These are phyloP conservation scores for Aspergillus sp. DNA, from an alignment of 2,329 filamentous ascomycete species.

Conservation along the genomic window DNA sequence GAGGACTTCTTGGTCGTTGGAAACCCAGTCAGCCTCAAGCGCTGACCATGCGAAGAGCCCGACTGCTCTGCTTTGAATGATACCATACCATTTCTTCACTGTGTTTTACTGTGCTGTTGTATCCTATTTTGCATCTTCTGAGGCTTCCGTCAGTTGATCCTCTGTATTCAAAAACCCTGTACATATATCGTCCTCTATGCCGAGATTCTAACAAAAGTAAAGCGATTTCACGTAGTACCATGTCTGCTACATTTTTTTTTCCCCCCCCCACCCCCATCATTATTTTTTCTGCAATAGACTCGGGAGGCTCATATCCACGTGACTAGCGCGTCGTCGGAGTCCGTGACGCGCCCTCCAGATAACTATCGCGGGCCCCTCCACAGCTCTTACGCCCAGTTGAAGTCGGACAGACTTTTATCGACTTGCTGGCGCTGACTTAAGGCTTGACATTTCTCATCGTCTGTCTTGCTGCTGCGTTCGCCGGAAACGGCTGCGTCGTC, in stretches of 20 bases:
- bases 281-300: no score
- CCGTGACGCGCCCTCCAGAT: conserved; percentile 12
- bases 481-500: conserved; percentile 18
- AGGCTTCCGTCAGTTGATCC: no score
- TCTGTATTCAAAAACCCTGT: not conserved
- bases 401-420: not conserved
- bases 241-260: not conserved
- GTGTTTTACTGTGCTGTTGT: not conserved
- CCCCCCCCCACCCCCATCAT: no score
- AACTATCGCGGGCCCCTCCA: conserved; percentile 16
- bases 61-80: not conserved
- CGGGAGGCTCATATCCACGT: conserved; percentile 13
- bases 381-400: conserved; percentile 5
- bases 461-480: conserved; percentile 14
- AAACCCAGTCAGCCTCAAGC: conserved; percentile 12
- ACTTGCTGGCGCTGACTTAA: conserved; percentile 1
- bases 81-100: not conserved
- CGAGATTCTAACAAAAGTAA: no score
- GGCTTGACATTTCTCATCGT: conserved; percentile 6
- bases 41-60: not conserved
- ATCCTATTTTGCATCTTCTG: no score
- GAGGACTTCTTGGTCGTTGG: conserved; percentile 28
- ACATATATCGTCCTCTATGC: not conserved
- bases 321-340: conserved; percentile 20
- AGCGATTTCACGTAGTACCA: no score